Evolutionary conservation across 2,329 filamentous ascomycete species (phyloP).

Genomic region (Colletotrichum horii): DNA sequence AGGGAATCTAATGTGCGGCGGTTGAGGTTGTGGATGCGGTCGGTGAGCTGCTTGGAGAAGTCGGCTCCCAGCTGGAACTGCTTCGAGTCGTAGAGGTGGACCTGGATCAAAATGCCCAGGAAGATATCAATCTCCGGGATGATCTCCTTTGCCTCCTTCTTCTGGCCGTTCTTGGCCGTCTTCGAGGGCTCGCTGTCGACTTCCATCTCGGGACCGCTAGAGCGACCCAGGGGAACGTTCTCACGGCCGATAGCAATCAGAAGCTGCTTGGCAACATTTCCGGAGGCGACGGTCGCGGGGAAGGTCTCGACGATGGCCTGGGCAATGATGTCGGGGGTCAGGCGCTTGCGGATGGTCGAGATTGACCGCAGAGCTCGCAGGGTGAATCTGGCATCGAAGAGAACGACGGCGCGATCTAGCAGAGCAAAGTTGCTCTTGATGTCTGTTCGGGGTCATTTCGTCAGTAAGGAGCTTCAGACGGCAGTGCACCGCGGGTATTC

Average conservation of each 20-base stretch:
- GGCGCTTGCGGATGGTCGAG: slow-evolving; percentile 91
- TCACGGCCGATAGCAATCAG: slow-evolving; percentile 73
- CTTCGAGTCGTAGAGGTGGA: slow-evolving; percentile 87
- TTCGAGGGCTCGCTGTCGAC: slow-evolving; percentile 66
- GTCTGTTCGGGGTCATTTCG: slow-evolving; percentile 59
- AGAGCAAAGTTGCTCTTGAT: slow-evolving; percentile 94
- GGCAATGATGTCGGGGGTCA: slow-evolving; percentile 81
- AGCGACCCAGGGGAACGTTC: slow-evolving; percentile 65
- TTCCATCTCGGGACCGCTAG: slow-evolving; percentile 71
- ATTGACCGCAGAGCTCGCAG: slow-evolving; percentile 93
- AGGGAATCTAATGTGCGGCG: slow-evolving; percentile 92
- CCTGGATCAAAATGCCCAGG: slow-evolving; percentile 84
- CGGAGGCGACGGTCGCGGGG: slow-evolving; percentile 64
- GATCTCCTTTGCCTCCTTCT: slow-evolving; percentile 75
- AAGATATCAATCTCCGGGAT: slow-evolving; percentile 90
- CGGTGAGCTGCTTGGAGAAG: slow-evolving; percentile 84
- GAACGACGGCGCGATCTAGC: slow-evolving; percentile 86
- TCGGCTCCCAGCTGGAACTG: slow-evolving; percentile 79
- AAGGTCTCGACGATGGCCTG: slow-evolving; percentile 85
- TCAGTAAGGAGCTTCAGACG: slow-evolving; percentile 22
- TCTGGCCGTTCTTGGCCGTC: slow-evolving; percentile 57
- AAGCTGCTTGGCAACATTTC: slow-evolving; percentile 71
- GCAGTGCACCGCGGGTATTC: neutral
- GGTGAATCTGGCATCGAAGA: slow-evolving; percentile 95
- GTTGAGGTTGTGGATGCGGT: slow-evolving; percentile 87